A percentile compares a stretch with the other conserved stretches of the same genome.
These are phyloP conservation scores for Trichocladium antarcticum DNA, from an alignment of 495 filamentous ascomycete genomes.

Conservation along the genomic window DNA sequence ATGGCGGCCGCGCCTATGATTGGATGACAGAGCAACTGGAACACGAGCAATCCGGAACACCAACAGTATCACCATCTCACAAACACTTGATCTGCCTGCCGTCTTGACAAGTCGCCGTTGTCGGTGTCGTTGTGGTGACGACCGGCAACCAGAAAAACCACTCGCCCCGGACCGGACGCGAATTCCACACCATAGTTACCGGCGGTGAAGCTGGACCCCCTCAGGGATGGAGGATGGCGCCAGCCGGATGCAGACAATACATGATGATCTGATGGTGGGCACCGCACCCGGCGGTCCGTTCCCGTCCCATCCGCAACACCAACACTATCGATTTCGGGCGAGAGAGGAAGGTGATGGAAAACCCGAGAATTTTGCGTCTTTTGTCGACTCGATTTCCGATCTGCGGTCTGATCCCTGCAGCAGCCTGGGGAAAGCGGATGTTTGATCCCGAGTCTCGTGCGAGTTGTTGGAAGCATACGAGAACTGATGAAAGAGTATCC, in stretches of 20 bases:
- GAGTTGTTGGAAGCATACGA: no score
- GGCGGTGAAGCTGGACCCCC: slow-evolving; percentile 13
- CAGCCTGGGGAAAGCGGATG: not conserved
- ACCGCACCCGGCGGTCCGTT: slow-evolving; percentile 6
- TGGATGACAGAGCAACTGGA: not conserved
- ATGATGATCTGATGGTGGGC: slow-evolving; percentile 12
- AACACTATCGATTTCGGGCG: not conserved
- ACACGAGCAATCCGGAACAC: not conserved
- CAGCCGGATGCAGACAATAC: slow-evolving; percentile 6
- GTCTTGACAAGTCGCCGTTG: no score
- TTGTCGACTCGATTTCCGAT: not conserved
- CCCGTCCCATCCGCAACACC: not conserved
- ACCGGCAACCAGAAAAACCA: not conserved
- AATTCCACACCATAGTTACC: slow-evolving; percentile 1
- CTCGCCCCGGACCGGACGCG: not conserved
- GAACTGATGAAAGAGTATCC: no score
- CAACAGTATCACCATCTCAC: not conserved
- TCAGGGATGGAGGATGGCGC: slow-evolving; percentile 8
- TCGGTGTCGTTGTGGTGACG: slow-evolving; percentile 1
- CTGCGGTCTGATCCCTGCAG: not conserved
- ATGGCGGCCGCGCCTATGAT: not conserved
- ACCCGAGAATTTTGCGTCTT: not conserved
- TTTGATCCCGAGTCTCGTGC: no score
- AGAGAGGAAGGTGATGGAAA: not conserved
- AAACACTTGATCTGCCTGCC: not conserved